Evolutionary conservation across 2,329 filamentous ascomycete genomes (phyloP).

Genomic region (Boeremia lycopersici): DNA sequence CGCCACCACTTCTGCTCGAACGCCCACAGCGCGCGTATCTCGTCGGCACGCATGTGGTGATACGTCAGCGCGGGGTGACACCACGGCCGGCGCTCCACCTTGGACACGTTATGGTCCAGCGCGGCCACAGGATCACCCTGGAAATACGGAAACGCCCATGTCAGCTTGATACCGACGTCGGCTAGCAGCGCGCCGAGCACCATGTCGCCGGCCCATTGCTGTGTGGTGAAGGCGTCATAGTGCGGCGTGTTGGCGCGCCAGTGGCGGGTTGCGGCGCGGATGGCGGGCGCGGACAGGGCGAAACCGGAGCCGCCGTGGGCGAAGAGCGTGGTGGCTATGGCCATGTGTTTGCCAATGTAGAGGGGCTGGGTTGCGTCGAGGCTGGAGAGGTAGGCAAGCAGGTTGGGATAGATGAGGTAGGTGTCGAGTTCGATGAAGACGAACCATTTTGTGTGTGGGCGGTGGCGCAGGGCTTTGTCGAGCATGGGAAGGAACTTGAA

Average conservation of each 20-base stretch:
- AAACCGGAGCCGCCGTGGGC: no score
- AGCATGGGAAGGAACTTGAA: constrained; percentile 45
- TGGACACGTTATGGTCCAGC: constrained; percentile 30
- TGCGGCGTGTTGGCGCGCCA: constrained; percentile 48
- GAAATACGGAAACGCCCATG: constrained; percentile 24
- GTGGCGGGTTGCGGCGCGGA: constrained; percentile 44
- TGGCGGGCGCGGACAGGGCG: constrained; percentile 53
- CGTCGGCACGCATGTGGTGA: constrained; percentile 53
- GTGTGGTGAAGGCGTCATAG: constrained; percentile 53
- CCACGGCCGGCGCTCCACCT: constrained; percentile 48
- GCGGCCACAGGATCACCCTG: constrained; percentile 31
- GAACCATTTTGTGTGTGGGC: constrained; percentile 60
- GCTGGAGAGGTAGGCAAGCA: constrained; percentile 57
- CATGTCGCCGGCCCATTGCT: constrained; percentile 58
- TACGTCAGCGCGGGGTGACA: constrained; percentile 56
- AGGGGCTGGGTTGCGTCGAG: constrained; percentile 57
- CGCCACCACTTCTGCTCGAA: constrained; percentile 48
- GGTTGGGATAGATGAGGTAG: constrained; percentile 59
- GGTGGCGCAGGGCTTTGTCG: constrained; percentile 32
- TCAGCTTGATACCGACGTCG: constrained; percentile 46
- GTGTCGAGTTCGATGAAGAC: constrained; percentile 65
- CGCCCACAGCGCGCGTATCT: constrained; percentile 52
- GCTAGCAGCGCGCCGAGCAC: constrained; percentile 56
- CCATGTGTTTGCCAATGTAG: no score
- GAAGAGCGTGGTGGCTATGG: no score